phyloP scores from a whole-genome alignment of 139 green algal genomes.

The Spirogloea muscicola region DNA sequence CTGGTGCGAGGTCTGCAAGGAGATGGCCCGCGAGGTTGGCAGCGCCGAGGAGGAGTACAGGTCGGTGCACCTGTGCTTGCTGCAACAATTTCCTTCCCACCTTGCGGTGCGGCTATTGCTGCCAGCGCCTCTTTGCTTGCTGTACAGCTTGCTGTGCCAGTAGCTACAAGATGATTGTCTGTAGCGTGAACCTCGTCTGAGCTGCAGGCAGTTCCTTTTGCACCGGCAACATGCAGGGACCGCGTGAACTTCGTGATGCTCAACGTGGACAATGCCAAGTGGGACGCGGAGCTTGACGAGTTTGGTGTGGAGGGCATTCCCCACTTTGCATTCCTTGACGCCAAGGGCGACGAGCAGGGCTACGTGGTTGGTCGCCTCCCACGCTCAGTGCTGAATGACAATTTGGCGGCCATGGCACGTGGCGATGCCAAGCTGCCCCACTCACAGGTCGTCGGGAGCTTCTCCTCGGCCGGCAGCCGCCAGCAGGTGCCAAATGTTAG shows the following conservation, averaged over 20 bases:
- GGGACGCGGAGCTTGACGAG: conserved; percentile 62
- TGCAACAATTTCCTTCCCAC: too few relatives aligned
- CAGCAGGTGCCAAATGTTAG: background rate
- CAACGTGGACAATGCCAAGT: conserved; percentile 95
- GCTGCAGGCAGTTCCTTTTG: too few relatives aligned
- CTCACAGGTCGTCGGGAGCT: conserved; percentile 27
- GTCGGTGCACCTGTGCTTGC: too few relatives aligned
- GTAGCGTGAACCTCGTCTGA: too few relatives aligned
- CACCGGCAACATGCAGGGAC: too few relatives aligned
- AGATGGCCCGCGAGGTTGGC: conserved; percentile 69
- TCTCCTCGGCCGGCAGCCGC: conserved; percentile 2
- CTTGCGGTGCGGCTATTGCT: too few relatives aligned
- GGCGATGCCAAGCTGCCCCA: conserved; percentile 8
- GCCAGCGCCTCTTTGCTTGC: too few relatives aligned
- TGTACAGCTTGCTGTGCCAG: too few relatives aligned
- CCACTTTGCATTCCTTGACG: conserved; percentile 90
- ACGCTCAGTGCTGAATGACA: conserved; percentile 17
- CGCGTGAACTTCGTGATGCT: conserved; percentile 96
- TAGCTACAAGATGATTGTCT: too few relatives aligned
- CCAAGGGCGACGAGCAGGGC: conserved; percentile 61
- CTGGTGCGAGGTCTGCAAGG: conserved; percentile 83
- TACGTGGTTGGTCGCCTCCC: conserved; percentile 79
- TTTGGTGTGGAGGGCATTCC: conserved; percentile 89
- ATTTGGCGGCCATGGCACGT: conserved; percentile 13
- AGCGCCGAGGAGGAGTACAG: conserved; percentile 69